Evolutionary conservation across 257 asterid species (phyloP), one percentile per base, ranked within the genome.

Genomic region (Nyctanthes arbortristis): DNA sequence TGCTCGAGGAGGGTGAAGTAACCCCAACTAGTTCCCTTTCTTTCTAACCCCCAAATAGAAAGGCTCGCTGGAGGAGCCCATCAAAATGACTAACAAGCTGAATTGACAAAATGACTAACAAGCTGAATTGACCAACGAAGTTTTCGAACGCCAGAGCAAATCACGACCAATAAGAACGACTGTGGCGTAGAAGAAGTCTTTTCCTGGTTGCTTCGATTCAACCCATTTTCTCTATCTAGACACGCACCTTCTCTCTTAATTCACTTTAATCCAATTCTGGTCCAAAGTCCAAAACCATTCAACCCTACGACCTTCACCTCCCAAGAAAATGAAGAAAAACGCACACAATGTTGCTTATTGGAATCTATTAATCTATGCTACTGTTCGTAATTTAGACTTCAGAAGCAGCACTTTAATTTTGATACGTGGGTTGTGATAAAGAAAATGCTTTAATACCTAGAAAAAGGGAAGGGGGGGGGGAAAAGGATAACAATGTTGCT

Each of bases 401-500:
- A 20, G 58, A 18, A 14, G 14, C 58, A 20, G 27, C 14, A 20
- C 18, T 49, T 49, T 49, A 20, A 22, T 49, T 49, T 49, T 20
- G 58, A 49, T 49, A 29, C 29, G 7, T 20, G 29, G 58, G 18
- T 13, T 49, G 29, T 20, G n/a, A n/a, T n/a, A n/a, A 49, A 20
- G 7, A 49, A 4, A 18, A 49, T 49, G 58, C 29, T 22, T 14
- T 22, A 29, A 13, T n/a, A n/a, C 57, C 28, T 28, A 49, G 57
- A 20, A 49, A 39, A 49, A n/a, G n/a, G 10, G 30, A 29, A 13
- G n/a, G n/a, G n/a, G 8, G 29, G 14, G 29, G 29, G 18, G 28
- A 11, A 32, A 33, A 36, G 25, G 2, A 39, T 0, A 35, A 55
- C 69, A 73, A 93, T 93, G 99, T 97, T 93, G 80, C 91, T 93